Evolutionary conservation across 2,329 filamentous ascomycete genomes (phyloP).

Genomic region (Talaromyces islandicus): DNA sequence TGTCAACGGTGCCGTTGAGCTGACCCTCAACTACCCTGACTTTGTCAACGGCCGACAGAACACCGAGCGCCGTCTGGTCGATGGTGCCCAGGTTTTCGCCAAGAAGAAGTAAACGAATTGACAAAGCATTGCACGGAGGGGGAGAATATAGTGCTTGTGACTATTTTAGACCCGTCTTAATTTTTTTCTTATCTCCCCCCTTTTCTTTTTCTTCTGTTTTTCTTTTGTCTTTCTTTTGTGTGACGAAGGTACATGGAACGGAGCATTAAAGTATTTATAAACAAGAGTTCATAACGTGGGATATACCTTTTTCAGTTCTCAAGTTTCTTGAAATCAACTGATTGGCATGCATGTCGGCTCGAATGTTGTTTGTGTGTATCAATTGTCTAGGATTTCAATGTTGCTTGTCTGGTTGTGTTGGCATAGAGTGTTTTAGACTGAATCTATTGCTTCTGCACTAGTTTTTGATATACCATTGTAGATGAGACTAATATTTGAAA

Average conservation of each 20-base stretch:
- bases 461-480: background rate
- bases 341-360: background rate
- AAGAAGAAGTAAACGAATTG: slow-evolving; percentile 30
- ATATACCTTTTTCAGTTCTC: slow-evolving; percentile 5
- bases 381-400: background rate
- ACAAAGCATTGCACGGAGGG: background rate
- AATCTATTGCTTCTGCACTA: background rate
- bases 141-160: background rate
- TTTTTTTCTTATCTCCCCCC: too few species aligned
- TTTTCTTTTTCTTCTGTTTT: slow-evolving; percentile 6
- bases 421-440: background rate
- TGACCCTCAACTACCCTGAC: slow-evolving; percentile 94
- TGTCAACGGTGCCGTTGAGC: slow-evolving; percentile 79
- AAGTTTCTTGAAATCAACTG: background rate
- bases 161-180: background rate
- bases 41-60: slow-evolving; percentile 75
- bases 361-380: background rate
- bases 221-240: slow-evolving; percentile 1
- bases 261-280: slow-evolving; percentile 6
- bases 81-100: slow-evolving; percentile 55
- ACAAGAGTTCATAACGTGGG: slow-evolving; percentile 5
- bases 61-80: slow-evolving; percentile 56
- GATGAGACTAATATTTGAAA: background rate
- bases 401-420: background rate
- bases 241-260: slow-evolving; percentile 7